These are phyloP conservation scores for Aureoboletus auriporus DNA, from an alignment of 768 basidiomycete genomes.

Conservation along the genomic window DNA sequence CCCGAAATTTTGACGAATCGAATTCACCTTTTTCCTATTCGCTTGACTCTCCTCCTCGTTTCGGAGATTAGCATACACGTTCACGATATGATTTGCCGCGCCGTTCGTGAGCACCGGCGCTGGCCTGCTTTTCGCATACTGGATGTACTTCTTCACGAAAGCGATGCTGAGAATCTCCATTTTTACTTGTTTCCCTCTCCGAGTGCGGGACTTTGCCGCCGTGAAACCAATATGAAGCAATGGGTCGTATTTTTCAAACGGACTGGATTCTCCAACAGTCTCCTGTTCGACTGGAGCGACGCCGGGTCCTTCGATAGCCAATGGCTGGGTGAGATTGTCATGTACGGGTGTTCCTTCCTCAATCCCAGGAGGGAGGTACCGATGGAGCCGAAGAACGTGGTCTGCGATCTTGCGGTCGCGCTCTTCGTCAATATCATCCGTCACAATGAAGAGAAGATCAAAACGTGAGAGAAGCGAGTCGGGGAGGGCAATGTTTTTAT, in stretches of 20 bases:
- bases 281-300: slow-evolving; percentile 36
- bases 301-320: slow-evolving; percentile 79
- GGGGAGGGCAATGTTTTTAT: slow-evolving; percentile 96
- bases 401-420: slow-evolving; percentile 94
- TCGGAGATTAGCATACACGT: slow-evolving; percentile 85
- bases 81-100: slow-evolving; percentile 91
- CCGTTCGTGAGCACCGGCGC: slow-evolving; percentile 86
- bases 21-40: slow-evolving; percentile 75
- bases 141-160: slow-evolving; percentile 98
- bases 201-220: slow-evolving; percentile 44
- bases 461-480: slow-evolving; percentile 98
- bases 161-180: slow-evolving; percentile 87
- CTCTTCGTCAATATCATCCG: slow-evolving; percentile 94
- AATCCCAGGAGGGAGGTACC: slow-evolving; percentile 92
- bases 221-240: slow-evolving; percentile 84
- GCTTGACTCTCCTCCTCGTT: slow-evolving; percentile 85
- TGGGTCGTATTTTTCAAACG: slow-evolving; percentile 96
- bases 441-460: slow-evolving; percentile 96
- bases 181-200: slow-evolving; percentile 56
- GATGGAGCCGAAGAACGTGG: slow-evolving; percentile 95
- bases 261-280: slow-evolving; percentile 45
- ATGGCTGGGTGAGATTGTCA: slow-evolving; percentile 84
- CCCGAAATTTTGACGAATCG: neutral
- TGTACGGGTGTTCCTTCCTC: slow-evolving; percentile 93
- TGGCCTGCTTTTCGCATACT: slow-evolving; percentile 89